Conservation (phyloP, 2,329 filamentous ascomycete species). For the Podosphaera xanthii region DNA sequence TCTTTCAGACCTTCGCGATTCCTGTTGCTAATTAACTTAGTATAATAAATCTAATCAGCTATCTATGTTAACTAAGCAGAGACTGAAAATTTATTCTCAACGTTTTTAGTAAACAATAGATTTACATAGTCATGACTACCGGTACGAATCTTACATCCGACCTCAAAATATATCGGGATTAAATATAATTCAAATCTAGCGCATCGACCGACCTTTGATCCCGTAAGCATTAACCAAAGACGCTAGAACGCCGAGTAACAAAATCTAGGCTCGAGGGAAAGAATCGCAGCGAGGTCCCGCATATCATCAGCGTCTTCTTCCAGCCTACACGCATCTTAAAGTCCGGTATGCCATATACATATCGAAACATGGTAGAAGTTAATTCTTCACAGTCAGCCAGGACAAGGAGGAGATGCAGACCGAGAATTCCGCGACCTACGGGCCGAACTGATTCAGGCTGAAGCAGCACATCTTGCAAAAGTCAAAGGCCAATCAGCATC, state of each 20-base stretch:
- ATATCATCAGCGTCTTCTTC: constrained; percentile 88
- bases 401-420: constrained; percentile 70
- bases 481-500: constrained; percentile 38
- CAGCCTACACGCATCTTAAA: constrained; percentile 84
- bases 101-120: too few relatives aligned
- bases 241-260: constrained; percentile 1
- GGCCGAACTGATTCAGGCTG: constrained; percentile 71
- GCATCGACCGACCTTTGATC: constrained; percentile 85
- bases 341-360: constrained; percentile 33
- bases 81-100: too few relatives aligned
- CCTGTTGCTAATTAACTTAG: too few relatives aligned
- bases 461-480: constrained; percentile 72
- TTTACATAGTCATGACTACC: too few relatives aligned
- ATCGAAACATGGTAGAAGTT: background rate
- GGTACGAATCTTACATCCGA: too few relatives aligned
- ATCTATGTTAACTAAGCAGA: too few relatives aligned
- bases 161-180: too few relatives aligned
- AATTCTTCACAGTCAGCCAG: constrained; percentile 35
- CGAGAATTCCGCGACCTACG: constrained; percentile 52
- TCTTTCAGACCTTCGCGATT: too few relatives aligned
- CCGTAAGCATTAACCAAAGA: constrained; percentile 29
- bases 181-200: constrained; percentile 17
- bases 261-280: constrained; percentile 62
- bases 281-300: constrained; percentile 81
- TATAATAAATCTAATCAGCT: too few relatives aligned